These are phyloP conservation scores for Trichoderma endophyticum DNA, from an alignment of 2,329 filamentous ascomycete species.

Conservation along the genomic window DNA sequence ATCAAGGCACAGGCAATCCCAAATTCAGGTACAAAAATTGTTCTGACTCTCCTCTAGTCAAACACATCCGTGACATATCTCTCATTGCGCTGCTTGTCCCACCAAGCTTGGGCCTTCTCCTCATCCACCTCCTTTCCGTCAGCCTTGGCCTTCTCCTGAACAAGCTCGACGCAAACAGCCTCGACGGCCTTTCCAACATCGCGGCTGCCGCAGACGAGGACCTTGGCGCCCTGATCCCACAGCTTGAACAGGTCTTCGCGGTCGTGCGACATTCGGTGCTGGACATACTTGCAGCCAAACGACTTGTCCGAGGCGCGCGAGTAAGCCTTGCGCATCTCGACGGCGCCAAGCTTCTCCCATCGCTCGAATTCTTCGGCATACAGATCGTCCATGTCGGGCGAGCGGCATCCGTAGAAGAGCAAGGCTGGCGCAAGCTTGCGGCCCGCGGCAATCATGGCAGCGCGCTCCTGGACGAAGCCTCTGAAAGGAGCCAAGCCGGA, in stretches of 20 bases:
- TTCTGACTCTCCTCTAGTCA: slow-evolving; percentile 36
- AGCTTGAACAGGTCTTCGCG: slow-evolving; percentile 35
- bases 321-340: slow-evolving; percentile 59
- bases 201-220: slow-evolving; percentile 64
- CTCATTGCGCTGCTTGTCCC: slow-evolving; percentile 50
- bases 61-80: slow-evolving; percentile 61
- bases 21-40: neutral
- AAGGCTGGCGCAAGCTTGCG: slow-evolving; percentile 56
- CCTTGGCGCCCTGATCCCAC: slow-evolving; percentile 47
- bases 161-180: slow-evolving; percentile 36
- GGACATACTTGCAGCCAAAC: slow-evolving; percentile 48
- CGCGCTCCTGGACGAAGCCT: slow-evolving; percentile 61
- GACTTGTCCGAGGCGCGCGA: slow-evolving; percentile 44
- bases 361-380: slow-evolving; percentile 56
- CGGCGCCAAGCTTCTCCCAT: slow-evolving; percentile 60
- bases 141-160: slow-evolving; percentile 32
- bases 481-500: slow-evolving; percentile 61
- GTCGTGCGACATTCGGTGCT: slow-evolving; percentile 41
- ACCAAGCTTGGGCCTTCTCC: slow-evolving; percentile 45
- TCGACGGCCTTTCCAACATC: slow-evolving; percentile 48
- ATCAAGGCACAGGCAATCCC: neutral
- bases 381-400: slow-evolving; percentile 53
- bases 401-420: slow-evolving; percentile 64
- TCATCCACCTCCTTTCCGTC: slow-evolving; percentile 33
- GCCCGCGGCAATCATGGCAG: slow-evolving; percentile 47